phyloP scores from a whole-genome alignment of 441 rosid species.

The Euphorbia corollata region DNA sequence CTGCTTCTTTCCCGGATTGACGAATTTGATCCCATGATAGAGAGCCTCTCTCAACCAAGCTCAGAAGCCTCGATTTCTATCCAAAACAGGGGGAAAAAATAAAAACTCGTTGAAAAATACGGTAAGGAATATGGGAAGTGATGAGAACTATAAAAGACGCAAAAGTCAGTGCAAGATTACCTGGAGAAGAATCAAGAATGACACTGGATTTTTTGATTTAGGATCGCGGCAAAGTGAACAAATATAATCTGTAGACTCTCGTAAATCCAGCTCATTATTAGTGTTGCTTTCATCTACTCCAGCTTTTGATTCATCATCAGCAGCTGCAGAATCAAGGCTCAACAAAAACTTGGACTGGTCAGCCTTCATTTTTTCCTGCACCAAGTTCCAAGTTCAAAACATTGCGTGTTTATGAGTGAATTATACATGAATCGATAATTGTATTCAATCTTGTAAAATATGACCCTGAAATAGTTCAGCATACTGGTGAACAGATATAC shows the following conservation, averaged over 20 bases:
- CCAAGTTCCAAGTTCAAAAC: conserved; percentile 19
- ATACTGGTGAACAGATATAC: background rate
- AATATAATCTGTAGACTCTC: conserved; percentile 46
- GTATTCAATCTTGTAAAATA: background rate
- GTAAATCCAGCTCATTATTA: conserved; percentile 34
- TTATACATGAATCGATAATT: background rate
- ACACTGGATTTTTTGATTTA: conserved; percentile 61
- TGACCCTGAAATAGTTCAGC: background rate
- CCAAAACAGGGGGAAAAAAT: conserved; percentile 19
- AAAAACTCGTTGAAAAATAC: conserved; percentile 15
- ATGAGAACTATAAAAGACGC: background rate
- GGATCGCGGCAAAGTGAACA: conserved; percentile 93
- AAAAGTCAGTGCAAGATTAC: conserved; percentile 31
- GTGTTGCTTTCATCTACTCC: conserved; percentile 40
- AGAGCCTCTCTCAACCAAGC: conserved; percentile 66
- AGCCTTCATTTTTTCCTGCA: conserved; percentile 97
- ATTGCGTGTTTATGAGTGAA: background rate
- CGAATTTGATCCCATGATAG: conserved; percentile 60
- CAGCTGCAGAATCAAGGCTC: conserved; percentile 36
- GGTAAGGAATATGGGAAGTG: conserved; percentile 12
- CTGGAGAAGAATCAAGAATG: conserved; percentile 89
- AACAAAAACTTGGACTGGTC: conserved; percentile 91
- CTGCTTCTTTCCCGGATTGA: conserved; percentile 32
- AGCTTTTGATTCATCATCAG: conserved; percentile 40
- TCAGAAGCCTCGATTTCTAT: conserved; percentile 88